A percentile compares a stretch with the other conserved stretches of the same genome.
phyloP scores from a whole-genome alignment of 2,329 filamentous ascomycete genomes.

The Aureobasidium namibiae region DNA sequence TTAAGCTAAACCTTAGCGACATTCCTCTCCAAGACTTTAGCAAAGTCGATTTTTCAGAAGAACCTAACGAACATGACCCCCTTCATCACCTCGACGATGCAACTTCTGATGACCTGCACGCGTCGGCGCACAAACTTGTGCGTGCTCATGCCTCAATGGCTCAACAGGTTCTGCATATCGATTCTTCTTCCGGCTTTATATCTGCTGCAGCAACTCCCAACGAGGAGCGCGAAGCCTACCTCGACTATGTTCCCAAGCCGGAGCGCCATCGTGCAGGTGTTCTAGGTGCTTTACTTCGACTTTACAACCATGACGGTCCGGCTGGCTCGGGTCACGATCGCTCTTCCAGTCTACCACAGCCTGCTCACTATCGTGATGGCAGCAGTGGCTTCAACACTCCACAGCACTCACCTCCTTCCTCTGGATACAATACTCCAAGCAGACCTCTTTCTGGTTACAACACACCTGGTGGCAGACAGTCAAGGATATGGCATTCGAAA shows the following conservation, averaged over 20 bases:
- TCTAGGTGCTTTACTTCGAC: slow-evolving; percentile 61
- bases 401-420: slow-evolving; percentile 33
- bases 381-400: slow-evolving; percentile 23
- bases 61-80: slow-evolving; percentile 26
- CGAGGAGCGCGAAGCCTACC: slow-evolving; percentile 42
- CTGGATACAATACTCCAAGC: slow-evolving; percentile 35
- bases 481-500: slow-evolving; percentile 30
- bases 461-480: not conserved
- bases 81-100: slow-evolving; percentile 10
- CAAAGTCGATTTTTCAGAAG: slow-evolving; percentile 12
- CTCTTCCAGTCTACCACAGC: slow-evolving; percentile 12
- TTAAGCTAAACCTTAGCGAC: slow-evolving; percentile 18
- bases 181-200: slow-evolving; percentile 22
- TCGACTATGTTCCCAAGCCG: slow-evolving; percentile 59
- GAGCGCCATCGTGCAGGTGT: slow-evolving; percentile 64
- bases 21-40: slow-evolving; percentile 23
- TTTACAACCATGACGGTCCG: slow-evolving; percentile 44
- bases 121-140: slow-evolving; percentile 39
- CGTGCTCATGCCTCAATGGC: slow-evolving; percentile 29
- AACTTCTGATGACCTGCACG: slow-evolving; percentile 14
- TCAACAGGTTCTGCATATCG: slow-evolving; percentile 14
- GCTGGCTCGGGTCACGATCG: slow-evolving; percentile 4
- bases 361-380: slow-evolving; percentile 12
- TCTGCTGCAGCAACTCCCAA: slow-evolving; percentile 44
- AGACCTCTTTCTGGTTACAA: not conserved